Percentiles rank a stretch among this genome's conserved stretches.
These are phyloP conservation scores for Ophiostoma himal-ulmi DNA, from an alignment of 2,329 filamentous ascomycete species.

Conservation along the genomic window DNA sequence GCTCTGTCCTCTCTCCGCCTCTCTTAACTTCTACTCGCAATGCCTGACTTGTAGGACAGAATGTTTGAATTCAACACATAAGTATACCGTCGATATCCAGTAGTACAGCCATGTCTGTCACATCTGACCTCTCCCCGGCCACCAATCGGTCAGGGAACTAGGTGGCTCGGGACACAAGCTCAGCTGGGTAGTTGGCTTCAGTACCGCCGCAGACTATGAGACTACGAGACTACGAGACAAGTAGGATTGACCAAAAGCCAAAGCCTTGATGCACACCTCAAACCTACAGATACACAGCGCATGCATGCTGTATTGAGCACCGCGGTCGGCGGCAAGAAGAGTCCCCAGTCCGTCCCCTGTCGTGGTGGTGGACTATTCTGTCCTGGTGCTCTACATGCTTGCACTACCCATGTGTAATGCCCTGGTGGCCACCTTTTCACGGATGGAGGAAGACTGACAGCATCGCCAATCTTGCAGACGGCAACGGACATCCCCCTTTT, in stretches of 20 bases:
- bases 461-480: conserved; percentile 37
- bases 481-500: conserved; percentile 18
- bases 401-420: not conserved
- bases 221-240: not conserved
- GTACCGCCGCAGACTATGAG: not conserved
- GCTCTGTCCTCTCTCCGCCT: too few relatives aligned
- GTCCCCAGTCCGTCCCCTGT: not conserved
- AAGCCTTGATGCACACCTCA: not conserved
- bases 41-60: not conserved
- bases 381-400: not conserved
- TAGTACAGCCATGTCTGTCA: not conserved
- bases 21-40: not conserved
- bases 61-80: not conserved
- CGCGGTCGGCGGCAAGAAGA: not conserved
- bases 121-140: conserved; percentile 9
- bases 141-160: not conserved
- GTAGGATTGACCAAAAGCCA: not conserved
- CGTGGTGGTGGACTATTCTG: not conserved
- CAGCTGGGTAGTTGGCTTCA: not conserved
- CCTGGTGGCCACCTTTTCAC: not conserved
- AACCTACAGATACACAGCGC: not conserved
- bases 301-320: conserved; percentile 3
- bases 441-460: conserved; percentile 25
- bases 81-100: not conserved
- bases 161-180: not conserved